phyloP scores from a whole-genome alignment of 495 filamentous ascomycete genomes.

The Choiromyces venosus region DNA sequence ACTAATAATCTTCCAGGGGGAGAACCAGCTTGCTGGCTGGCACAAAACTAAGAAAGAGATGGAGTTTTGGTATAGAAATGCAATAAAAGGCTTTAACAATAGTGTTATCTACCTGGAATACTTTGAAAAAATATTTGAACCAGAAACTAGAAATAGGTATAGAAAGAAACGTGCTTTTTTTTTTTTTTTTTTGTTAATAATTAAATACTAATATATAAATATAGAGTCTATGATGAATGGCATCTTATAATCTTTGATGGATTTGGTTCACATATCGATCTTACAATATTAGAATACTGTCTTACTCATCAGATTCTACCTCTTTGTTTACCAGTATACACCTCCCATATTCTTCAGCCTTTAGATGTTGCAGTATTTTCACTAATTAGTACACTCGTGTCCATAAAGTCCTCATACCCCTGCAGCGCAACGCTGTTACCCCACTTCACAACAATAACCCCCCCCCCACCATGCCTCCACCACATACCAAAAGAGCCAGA shows the following conservation, averaged over 20 bases:
- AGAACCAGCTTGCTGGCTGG: constrained; percentile 5
- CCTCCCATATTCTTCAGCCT: neutral
- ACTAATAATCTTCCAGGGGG: constrained; percentile 10
- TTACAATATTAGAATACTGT: constrained; percentile 11
- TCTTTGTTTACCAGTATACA: constrained; percentile 6
- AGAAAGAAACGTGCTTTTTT: no score
- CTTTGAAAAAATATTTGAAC: constrained; percentile 10
- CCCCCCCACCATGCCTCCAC: no score
- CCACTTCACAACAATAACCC: no score
- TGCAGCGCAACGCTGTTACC: no score
- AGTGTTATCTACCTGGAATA: constrained; percentile 14
- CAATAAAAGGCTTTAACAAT: constrained; percentile 7
- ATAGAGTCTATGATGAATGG: neutral
- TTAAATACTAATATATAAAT: no score
- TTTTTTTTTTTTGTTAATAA: no score
- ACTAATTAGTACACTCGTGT: no score
- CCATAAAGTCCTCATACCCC: no score
- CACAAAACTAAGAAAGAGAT: neutral
- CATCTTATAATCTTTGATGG: constrained; percentile 9
- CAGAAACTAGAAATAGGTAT: constrained; percentile 4
- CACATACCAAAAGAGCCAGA: no score
- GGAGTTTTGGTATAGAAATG: constrained; percentile 16
- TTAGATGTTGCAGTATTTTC: neutral
- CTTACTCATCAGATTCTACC: constrained; percentile 1
- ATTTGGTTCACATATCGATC: constrained; percentile 9